Evolutionary conservation across 2,329 filamentous ascomycete genomes (phyloP).

Genomic region (Macrophomina tecta): DNA sequence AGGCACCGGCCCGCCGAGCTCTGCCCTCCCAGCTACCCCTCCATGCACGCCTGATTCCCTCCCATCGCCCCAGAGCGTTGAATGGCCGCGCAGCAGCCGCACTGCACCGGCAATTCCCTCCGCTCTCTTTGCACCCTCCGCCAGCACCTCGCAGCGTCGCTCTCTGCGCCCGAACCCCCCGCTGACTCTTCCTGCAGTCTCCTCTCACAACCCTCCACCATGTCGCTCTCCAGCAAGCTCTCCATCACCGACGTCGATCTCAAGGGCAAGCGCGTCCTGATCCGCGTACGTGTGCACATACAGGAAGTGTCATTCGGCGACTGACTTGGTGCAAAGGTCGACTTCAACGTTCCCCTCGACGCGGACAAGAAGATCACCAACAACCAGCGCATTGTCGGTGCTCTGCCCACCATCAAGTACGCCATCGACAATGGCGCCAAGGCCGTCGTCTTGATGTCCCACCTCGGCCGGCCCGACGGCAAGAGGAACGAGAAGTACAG

Average conservation of each 20-base stretch:
- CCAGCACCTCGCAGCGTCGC: background rate
- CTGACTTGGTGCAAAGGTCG: constrained; percentile 68
- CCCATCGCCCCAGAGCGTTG: background rate
- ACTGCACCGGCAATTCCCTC: background rate
- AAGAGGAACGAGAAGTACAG: constrained; percentile 91
- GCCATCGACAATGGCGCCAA: constrained; percentile 89
- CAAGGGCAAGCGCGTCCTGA: constrained; percentile 97
- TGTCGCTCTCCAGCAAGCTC: constrained; percentile 99
- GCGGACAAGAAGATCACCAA: constrained; percentile 93
- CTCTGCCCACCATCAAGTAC: constrained; percentile 93
- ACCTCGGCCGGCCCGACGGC: constrained; percentile 94
- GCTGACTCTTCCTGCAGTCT: constrained; percentile 5
- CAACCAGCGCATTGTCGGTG: constrained; percentile 96
- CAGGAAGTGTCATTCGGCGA: background rate
- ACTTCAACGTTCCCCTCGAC: constrained; percentile 99
- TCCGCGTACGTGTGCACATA: constrained; percentile 72
- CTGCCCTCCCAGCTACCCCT: constrained; percentile 20
- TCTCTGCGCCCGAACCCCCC: background rate
- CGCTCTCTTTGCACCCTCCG: background rate
- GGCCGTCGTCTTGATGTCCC: constrained; percentile 95
- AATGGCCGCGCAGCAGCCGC: background rate
- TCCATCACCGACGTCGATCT: constrained; percentile 95
- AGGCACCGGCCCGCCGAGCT: background rate
- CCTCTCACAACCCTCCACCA: constrained; percentile 46
- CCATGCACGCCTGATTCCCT: background rate